Evolutionary conservation across 2,329 filamentous ascomycete species (phyloP), one percentile per base, ranked within the genome.

Genomic region (Hawksworthiomyces lignivorus): DNA sequence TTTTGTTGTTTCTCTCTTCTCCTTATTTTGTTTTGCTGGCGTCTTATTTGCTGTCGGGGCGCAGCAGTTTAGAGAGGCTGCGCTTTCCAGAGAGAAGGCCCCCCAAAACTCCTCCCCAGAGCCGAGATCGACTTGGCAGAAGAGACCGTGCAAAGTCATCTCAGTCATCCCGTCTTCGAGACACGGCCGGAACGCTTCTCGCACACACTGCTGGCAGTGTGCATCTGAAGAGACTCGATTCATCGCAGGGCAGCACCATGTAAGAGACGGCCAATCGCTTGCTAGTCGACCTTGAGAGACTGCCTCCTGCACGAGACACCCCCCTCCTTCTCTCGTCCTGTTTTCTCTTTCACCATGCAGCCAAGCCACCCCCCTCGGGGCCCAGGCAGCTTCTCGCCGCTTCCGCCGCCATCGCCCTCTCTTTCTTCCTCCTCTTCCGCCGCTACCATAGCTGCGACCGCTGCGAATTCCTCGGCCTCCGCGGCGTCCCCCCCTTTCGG

Each of bases 321-420:
- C 10, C 31, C 20, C 30, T 32, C 18, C 18, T 18, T 32, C 30
- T 9, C 12, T 2, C 14, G 50, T 45, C 55, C 45, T 50, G 47
- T 50, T 39, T 38, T 51, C 49, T 55, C 53, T 49, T 48, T 18
- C 10, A 17, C 32, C 54, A 74, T 74, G 70, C 70, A 73, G 56
- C 65, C 65, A 50, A 58, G 62, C 52, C 63, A 67, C 52, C 64
- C 41, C 45, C 62, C 65, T 34, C 65, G 70, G 48, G 69, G 67
- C 46, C 71, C 72, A 21, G 72, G 73, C 48, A 74, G 71, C 65
- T 77, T 78, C 62, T 71, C 72, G 46, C 69, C 74, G 46, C 59
- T 76, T 48, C 63, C 70, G 33, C 51, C 56, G 20, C 37, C 41
- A 4, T 38, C 46, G 5, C 32, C 38, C 7, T 8, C 33, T 10